These are phyloP conservation scores for Herpotrichia juniperi DNA, from an alignment of 2,329 filamentous ascomycete genomes.

Conservation along the genomic window DNA sequence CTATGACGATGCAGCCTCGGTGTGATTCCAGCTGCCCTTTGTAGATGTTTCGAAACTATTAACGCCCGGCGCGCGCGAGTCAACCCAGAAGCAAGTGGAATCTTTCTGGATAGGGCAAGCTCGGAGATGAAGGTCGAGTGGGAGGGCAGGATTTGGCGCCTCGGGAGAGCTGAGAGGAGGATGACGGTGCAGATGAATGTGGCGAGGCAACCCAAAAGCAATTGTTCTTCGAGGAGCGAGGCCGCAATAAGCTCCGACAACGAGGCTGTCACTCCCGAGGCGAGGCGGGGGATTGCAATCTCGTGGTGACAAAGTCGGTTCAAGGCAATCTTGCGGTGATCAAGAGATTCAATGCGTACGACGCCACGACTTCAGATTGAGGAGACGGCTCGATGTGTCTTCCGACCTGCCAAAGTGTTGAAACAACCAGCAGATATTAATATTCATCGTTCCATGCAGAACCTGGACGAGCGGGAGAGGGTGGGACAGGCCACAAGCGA, in stretches of 20 bases:
- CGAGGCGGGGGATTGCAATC: not conserved
- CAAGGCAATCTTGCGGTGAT: not conserved
- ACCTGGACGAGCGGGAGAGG: not conserved
- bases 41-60: constrained; percentile 3
- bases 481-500: not conserved
- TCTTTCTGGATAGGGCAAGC: not conserved
- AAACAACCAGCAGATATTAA: constrained; percentile 7
- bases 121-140: too few relatives aligned
- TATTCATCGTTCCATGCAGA: constrained; percentile 3
- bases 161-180: not conserved
- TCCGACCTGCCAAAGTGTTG: constrained; percentile 1
- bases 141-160: constrained; percentile 5
- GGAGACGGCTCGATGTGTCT: constrained; percentile 5
- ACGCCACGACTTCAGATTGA: constrained; percentile 10
- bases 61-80: not conserved
- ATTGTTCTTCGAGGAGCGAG: too few relatives aligned
- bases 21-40: not conserved
- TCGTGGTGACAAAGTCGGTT: not conserved
- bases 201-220: too few relatives aligned
- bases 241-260: not conserved
- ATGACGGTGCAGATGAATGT: not conserved
- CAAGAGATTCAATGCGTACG: not conserved
- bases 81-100: not conserved
- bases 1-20: not conserved
- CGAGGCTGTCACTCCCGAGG: not conserved